Conservation (phyloP, 2,329 filamentous ascomycete species). For the Colletotrichum noveboracense region DNA sequence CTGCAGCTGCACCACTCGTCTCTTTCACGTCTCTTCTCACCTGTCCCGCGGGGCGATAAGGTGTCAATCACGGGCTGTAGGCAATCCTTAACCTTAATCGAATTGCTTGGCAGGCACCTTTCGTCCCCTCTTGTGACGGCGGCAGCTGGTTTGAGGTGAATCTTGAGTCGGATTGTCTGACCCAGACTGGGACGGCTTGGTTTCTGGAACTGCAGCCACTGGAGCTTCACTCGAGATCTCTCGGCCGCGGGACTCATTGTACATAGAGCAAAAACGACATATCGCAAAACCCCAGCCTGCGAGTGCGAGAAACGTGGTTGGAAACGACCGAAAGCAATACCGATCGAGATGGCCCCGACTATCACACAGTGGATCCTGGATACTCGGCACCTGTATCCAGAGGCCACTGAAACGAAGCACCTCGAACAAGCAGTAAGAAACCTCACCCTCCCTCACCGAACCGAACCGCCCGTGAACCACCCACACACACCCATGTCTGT, state of each 20-base stretch:
- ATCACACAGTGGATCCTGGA: conserved; percentile 68
- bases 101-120: conserved; percentile 1
- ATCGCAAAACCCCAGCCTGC: not conserved
- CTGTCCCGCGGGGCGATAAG: not conserved
- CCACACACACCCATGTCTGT: not conserved
- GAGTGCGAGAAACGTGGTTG: not conserved
- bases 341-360: conserved; percentile 29
- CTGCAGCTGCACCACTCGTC: not conserved
- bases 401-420: conserved; percentile 51
- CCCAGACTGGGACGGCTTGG: not conserved
- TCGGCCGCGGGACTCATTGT: not conserved
- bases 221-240: not conserved
- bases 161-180: not conserved
- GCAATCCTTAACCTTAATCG: conserved; percentile 2
- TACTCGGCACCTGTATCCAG: conserved; percentile 63
- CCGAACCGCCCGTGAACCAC: not conserved
- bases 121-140: conserved; percentile 2
- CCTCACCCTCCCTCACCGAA: not conserved
- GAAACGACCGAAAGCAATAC: conserved; percentile 1
- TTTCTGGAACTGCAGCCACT: not conserved
- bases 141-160: not conserved
- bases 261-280: not conserved
- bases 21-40: not conserved
- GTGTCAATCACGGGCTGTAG: not conserved
- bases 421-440: conserved; percentile 49